Evolutionary conservation across 192 early-diverging fungal genomes (phyloP).

Genomic region (Coemansia sp.): DNA sequence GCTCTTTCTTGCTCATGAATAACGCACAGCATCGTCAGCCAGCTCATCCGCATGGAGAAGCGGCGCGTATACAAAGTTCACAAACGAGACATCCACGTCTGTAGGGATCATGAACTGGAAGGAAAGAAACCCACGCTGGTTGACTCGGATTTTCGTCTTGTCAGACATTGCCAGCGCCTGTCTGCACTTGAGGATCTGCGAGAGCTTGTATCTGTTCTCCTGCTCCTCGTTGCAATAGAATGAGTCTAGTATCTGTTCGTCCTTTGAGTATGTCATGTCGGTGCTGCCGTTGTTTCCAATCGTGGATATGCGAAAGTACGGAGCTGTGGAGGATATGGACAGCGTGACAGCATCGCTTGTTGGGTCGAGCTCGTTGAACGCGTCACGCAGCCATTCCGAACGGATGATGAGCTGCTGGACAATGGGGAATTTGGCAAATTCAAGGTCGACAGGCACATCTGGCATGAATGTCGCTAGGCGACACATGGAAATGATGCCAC

Average conservation of each 20-base stretch:
- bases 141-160: slow-evolving; percentile 58
- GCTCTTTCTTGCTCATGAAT: background rate
- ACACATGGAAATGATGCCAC: slow-evolving; percentile 58
- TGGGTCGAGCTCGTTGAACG: slow-evolving; percentile 61
- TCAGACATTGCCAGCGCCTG: slow-evolving; percentile 58
- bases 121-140: slow-evolving; percentile 58
- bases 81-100: slow-evolving; percentile 51
- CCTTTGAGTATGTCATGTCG: slow-evolving; percentile 61
- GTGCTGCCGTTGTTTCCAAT: slow-evolving; percentile 55
- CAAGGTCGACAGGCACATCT: slow-evolving; percentile 44
- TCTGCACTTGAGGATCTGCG: slow-evolving; percentile 48
- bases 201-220: slow-evolving; percentile 50
- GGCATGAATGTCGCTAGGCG: slow-evolving; percentile 57
- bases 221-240: slow-evolving; percentile 57
- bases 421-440: slow-evolving; percentile 39
- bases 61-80: slow-evolving; percentile 50
- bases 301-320: slow-evolving; percentile 58
- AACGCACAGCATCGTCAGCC: background rate
- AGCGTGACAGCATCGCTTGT: slow-evolving; percentile 57
- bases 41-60: slow-evolving; percentile 34
- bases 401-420: slow-evolving; percentile 59
- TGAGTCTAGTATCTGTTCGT: slow-evolving; percentile 57
- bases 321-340: slow-evolving; percentile 42
- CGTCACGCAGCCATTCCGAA: slow-evolving; percentile 60
- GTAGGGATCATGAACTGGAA: slow-evolving; percentile 61